Evolutionary conservation across 805 yeast genomes (phyloP).

Genomic region (Candida xyloterini): DNA sequence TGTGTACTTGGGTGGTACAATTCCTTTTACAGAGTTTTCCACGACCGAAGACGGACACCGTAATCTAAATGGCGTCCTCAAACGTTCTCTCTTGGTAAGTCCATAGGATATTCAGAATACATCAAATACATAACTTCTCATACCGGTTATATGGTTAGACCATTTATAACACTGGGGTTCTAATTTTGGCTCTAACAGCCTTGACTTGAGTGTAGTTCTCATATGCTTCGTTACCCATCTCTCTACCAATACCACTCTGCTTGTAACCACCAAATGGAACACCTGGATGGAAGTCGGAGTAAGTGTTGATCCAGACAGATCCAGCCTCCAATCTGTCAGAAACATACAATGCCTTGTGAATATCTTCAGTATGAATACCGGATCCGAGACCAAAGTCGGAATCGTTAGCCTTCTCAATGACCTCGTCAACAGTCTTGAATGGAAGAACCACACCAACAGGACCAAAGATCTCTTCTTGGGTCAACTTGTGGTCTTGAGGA

Average conservation of each 20-base stretch:
- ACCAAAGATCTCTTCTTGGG: slow-evolving; percentile 89
- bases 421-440: slow-evolving; percentile 73
- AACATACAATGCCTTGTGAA: slow-evolving; percentile 63
- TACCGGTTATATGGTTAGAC: background rate
- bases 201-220: slow-evolving; percentile 63
- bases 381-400: slow-evolving; percentile 85
- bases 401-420: slow-evolving; percentile 68
- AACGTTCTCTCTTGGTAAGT: too few relatives aligned
- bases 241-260: slow-evolving; percentile 69
- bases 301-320: slow-evolving; percentile 77
- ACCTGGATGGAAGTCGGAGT: slow-evolving; percentile 62
- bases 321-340: slow-evolving; percentile 71
- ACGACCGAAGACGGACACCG: too few relatives aligned
- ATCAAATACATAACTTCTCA: slow-evolving; percentile 3
- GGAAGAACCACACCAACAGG: slow-evolving; percentile 79
- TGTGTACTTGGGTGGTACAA: too few relatives aligned
- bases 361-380: slow-evolving; percentile 73
- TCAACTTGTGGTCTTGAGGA: slow-evolving; percentile 66
- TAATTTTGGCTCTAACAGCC: slow-evolving; percentile 54
- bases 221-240: slow-evolving; percentile 66
- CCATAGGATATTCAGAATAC: background rate
- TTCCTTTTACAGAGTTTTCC: too few relatives aligned
- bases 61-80: too few relatives aligned
- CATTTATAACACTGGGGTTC: slow-evolving; percentile 18
- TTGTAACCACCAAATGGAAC: slow-evolving; percentile 74